Conservation (phyloP, 257 asterid genomes). For the Apocynum venetum region DNA sequence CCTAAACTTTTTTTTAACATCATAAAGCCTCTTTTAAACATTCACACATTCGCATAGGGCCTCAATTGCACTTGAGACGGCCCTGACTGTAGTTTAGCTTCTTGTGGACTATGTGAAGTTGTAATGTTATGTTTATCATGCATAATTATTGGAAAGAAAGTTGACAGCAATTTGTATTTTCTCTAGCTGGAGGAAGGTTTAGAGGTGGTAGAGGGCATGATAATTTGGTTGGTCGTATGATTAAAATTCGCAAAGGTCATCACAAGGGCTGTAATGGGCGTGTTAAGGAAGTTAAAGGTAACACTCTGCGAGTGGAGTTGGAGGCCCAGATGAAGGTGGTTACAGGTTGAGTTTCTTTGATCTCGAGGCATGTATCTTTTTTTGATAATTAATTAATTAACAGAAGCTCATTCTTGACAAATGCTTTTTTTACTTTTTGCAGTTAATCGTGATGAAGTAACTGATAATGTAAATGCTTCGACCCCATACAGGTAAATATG, state of each 20-base stretch:
- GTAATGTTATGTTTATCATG: not conserved
- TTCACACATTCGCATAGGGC: too few species aligned
- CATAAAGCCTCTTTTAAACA: too few species aligned
- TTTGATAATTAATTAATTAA: not conserved
- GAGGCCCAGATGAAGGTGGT: slow-evolving; percentile 92
- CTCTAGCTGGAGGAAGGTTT: slow-evolving; percentile 66
- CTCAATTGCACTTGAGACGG: too few species aligned
- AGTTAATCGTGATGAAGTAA: slow-evolving; percentile 73
- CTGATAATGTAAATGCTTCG: slow-evolving; percentile 70
- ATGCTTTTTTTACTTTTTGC: slow-evolving; percentile 25
- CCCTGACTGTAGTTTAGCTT: not conserved
- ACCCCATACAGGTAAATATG: slow-evolving; percentile 61
- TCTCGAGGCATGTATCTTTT: not conserved
- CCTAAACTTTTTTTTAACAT: too few species aligned
- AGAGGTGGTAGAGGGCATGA: slow-evolving; percentile 91
- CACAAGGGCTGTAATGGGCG: slow-evolving; percentile 95
- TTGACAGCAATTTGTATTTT: not conserved
- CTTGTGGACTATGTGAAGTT: not conserved
- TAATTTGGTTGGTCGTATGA: slow-evolving; percentile 60
- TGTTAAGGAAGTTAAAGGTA: slow-evolving; percentile 75
- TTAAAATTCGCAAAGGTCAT: slow-evolving; percentile 79
- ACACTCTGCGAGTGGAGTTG: slow-evolving; percentile 79
- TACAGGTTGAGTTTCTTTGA: slow-evolving; percentile 56
- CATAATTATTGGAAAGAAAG: not conserved
- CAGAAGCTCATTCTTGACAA: not conserved